phyloP scores from a whole-genome alignment of 371 early-diverging fungal species.

The Mortierella sp. region DNA sequence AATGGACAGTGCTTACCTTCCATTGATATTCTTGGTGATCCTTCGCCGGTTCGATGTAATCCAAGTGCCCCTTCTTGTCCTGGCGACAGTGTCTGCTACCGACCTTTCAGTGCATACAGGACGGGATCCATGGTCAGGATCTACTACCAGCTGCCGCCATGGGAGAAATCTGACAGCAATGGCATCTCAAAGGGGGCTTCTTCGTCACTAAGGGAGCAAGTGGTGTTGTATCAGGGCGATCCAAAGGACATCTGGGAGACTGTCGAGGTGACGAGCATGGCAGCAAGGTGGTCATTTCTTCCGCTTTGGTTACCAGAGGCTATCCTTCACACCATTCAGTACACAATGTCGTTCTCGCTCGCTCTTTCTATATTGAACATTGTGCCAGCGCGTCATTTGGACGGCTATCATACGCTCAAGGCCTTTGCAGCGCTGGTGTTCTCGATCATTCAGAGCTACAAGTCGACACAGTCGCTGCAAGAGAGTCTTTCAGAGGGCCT shows the following conservation, averaged over 20 bases:
- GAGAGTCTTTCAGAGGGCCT: constrained; percentile 34
- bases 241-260: constrained; percentile 49
- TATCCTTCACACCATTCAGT: constrained; percentile 59
- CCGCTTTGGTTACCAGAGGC: constrained; percentile 69
- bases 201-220: not conserved
- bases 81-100: constrained; percentile 61
- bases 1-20: constrained; percentile 46
- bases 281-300: constrained; percentile 68
- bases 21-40: constrained; percentile 28
- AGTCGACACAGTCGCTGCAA: constrained; percentile 23
- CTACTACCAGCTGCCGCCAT: constrained; percentile 60
- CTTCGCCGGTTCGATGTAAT: constrained; percentile 22
- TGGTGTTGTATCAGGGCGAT: constrained; percentile 37
- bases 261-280: constrained; percentile 76
- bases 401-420: constrained; percentile 79
- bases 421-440: constrained; percentile 25
- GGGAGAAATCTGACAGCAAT: constrained; percentile 67
- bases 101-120: constrained; percentile 68
- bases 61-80: constrained; percentile 13
- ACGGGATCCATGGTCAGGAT: constrained; percentile 71
- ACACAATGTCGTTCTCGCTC: constrained; percentile 81
- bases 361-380: constrained; percentile 85
- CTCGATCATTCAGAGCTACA: constrained; percentile 37
- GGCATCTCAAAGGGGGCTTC: constrained; percentile 6
- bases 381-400: constrained; percentile 81